phyloP scores from a whole-genome alignment of 257 asterid genomes.

The Scutellaria baicalensis region DNA sequence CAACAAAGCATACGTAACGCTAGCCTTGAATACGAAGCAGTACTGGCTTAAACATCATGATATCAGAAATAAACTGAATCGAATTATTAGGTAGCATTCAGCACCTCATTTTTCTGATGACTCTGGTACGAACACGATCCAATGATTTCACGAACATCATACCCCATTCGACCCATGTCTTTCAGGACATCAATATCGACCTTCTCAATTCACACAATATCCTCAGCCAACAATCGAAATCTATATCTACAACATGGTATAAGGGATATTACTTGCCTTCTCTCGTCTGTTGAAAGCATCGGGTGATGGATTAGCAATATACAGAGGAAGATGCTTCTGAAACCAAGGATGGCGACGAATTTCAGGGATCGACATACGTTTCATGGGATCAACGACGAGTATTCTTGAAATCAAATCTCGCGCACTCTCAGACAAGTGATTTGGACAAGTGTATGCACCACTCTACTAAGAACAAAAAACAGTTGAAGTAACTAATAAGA shows the following conservation, averaged over 20 bases:
- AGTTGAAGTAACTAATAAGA: neutral
- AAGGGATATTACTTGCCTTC: slow-evolving; percentile 18
- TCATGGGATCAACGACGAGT: slow-evolving; percentile 56
- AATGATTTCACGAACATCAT: slow-evolving; percentile 29
- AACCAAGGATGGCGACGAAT: slow-evolving; percentile 62
- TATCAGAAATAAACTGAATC: neutral
- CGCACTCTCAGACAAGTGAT: slow-evolving; percentile 39
- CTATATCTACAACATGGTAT: neutral
- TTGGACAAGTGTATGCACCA: slow-evolving; percentile 39
- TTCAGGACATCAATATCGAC: slow-evolving; percentile 33
- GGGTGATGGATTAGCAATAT: slow-evolving; percentile 35
- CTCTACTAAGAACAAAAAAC: slow-evolving; percentile 20
- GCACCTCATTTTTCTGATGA: slow-evolving; percentile 46
- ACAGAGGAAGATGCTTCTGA: slow-evolving; percentile 31
- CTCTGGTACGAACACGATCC: slow-evolving; percentile 38
- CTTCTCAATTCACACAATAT: slow-evolving; percentile 16
- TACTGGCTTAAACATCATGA: neutral
- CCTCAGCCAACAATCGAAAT: neutral
- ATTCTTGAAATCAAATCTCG: slow-evolving; percentile 51
- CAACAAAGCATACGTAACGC: slow-evolving; percentile 42
- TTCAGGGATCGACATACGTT: slow-evolving; percentile 56
- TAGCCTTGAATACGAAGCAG: slow-evolving; percentile 29
- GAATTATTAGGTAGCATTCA: neutral
- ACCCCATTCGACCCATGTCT: slow-evolving; percentile 38
- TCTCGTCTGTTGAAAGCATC: slow-evolving; percentile 14